Conservation (phyloP, 2,329 filamentous ascomycete species). For the Didymella segeticola region DNA sequence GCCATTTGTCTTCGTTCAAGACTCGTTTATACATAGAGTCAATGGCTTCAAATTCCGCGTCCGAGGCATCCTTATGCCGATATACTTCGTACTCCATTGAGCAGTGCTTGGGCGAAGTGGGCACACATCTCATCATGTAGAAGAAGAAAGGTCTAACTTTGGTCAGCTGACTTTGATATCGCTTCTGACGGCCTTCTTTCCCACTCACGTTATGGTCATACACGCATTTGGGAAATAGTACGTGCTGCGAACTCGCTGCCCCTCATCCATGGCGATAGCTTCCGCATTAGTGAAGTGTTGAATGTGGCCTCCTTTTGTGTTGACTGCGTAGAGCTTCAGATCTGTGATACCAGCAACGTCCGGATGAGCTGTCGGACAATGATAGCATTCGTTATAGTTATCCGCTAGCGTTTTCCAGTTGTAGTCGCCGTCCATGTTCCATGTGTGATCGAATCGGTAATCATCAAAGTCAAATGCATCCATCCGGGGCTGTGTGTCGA, state of each 20-base stretch:
- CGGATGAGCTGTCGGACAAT: slow-evolving; percentile 65
- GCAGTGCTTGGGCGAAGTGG: slow-evolving; percentile 56
- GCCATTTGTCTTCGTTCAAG: slow-evolving; percentile 68
- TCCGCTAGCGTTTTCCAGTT: slow-evolving; percentile 49
- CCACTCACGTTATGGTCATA: slow-evolving; percentile 25
- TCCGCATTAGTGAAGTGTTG: slow-evolving; percentile 31
- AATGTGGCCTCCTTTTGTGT: slow-evolving; percentile 30
- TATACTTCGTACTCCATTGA: slow-evolving; percentile 68
- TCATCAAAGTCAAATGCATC: slow-evolving; percentile 24
- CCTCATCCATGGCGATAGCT: slow-evolving; percentile 20
- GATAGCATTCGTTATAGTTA: slow-evolving; percentile 71
- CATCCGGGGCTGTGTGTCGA: slow-evolving; percentile 29
- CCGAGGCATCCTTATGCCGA: slow-evolving; percentile 63
- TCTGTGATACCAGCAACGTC: slow-evolving; percentile 63
- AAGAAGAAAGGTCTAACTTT: slow-evolving; percentile 58
- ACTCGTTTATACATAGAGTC: slow-evolving; percentile 66
- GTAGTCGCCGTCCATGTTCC: slow-evolving; percentile 28
- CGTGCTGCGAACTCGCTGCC: slow-evolving; percentile 27
- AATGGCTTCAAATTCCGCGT: slow-evolving; percentile 62
- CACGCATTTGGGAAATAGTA: slow-evolving; percentile 35
- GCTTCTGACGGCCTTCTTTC: neutral
- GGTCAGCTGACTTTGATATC: neutral
- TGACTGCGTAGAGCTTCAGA: slow-evolving; percentile 56
- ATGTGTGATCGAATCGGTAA: slow-evolving; percentile 32
- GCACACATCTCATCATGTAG: slow-evolving; percentile 67